Percentiles rank a stretch among this genome's conserved stretches.
Conservation (phyloP, 371 early-diverging fungal genomes). For the Mucor indicus region DNA sequence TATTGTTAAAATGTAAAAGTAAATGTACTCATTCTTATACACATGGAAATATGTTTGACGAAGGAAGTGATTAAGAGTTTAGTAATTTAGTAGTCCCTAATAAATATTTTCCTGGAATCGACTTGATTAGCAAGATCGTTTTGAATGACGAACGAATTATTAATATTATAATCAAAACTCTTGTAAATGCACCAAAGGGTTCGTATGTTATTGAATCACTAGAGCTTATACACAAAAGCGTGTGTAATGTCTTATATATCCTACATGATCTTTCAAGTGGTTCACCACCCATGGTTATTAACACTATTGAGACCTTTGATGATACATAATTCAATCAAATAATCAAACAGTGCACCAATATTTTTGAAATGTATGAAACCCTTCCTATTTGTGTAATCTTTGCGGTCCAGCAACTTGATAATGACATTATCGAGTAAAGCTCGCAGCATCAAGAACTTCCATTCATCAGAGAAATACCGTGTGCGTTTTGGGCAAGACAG, state of each 20-base stretch:
- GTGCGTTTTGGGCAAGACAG: constrained; percentile 17
- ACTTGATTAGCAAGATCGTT: constrained; percentile 11
- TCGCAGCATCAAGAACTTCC: constrained; percentile 12
- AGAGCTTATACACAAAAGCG: background rate
- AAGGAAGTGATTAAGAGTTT: constrained; percentile 14
- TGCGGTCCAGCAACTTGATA: constrained; percentile 17
- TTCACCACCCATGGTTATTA: constrained; percentile 14
- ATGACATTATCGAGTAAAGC: constrained; percentile 10
- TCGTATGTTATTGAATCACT: constrained; percentile 6
- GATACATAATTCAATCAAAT: constrained; percentile 14
- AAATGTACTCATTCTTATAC: constrained; percentile 6
- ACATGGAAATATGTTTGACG: constrained; percentile 14
- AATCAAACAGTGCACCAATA: constrained; percentile 15
- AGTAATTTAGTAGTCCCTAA: constrained; percentile 16
- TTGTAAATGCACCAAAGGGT: constrained; percentile 4
- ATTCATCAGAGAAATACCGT: constrained; percentile 13
- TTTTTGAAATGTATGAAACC: constrained; percentile 9
- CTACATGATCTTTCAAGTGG: constrained; percentile 5
- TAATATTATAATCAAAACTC: constrained; percentile 4
- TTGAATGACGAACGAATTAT: constrained; percentile 12
- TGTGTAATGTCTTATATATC: constrained; percentile 8
- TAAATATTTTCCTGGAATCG: constrained; percentile 14
- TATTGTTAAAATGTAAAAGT: constrained; percentile 6
- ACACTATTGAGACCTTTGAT: constrained; percentile 18
- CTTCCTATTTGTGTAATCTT: constrained; percentile 13